Evolutionary conservation across 306 rosid genomes (phyloP).

Genomic region (Dalbergia cochinchinensis): DNA sequence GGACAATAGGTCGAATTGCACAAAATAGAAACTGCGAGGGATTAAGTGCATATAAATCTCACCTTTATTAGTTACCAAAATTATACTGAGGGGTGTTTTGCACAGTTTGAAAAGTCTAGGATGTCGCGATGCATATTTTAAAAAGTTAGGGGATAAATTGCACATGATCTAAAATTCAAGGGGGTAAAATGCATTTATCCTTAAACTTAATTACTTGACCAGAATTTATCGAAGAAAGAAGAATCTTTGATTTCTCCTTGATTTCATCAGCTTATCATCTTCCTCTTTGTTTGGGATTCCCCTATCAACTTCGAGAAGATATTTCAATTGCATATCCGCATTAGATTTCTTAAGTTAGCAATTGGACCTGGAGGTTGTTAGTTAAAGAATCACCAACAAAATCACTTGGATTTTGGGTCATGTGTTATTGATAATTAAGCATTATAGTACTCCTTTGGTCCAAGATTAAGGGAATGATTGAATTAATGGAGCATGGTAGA

Average conservation of each 20-base stretch:
- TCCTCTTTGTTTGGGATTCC: conserved; percentile 27
- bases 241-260: conserved; percentile 15
- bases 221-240: background rate
- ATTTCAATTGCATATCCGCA: conserved; percentile 19
- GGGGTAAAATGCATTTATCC: too few relatives aligned
- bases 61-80: too few relatives aligned
- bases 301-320: background rate
- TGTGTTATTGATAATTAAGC: background rate
- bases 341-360: background rate
- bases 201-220: background rate
- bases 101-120: too few relatives aligned
- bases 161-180: too few relatives aligned
- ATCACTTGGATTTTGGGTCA: background rate
- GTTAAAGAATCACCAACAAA: conserved; percentile 1
- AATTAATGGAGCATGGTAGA: too few relatives aligned
- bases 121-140: too few relatives aligned
- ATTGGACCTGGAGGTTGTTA: conserved; percentile 2
- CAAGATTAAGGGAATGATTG: too few relatives aligned
- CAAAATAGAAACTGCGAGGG: too few relatives aligned
- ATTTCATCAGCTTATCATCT: background rate
- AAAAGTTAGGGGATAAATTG: too few relatives aligned
- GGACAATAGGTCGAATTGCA: too few relatives aligned
- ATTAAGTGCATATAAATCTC: too few relatives aligned
- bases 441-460: background rate
- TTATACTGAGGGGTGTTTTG: too few relatives aligned